Evolutionary conservation across 1,284 basidiomycete species (phyloP).

Genomic region (Ustilago shanxiensis): DNA sequence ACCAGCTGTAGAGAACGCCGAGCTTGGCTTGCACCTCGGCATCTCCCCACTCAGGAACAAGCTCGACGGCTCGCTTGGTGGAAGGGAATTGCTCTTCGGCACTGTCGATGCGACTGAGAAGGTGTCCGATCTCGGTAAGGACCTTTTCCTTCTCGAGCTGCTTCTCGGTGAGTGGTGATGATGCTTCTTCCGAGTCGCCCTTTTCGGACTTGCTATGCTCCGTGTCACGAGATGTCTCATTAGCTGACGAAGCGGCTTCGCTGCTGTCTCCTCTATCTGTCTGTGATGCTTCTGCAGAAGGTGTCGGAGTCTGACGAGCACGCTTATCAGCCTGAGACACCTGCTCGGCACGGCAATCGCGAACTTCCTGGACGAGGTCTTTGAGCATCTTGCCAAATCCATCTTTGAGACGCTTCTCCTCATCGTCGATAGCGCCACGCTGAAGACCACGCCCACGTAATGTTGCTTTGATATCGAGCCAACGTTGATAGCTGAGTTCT

Average conservation of each 20-base stretch:
- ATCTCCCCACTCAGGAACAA: conserved; percentile 63
- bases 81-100: conserved; percentile 67
- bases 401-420: conserved; percentile 84
- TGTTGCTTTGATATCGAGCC: conserved; percentile 90
- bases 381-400: conserved; percentile 84
- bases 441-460: conserved; percentile 75
- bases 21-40: conserved; percentile 61
- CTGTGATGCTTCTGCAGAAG: conserved; percentile 70
- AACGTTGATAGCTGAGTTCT: conserved; percentile 74
- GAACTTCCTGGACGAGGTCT: conserved; percentile 84
- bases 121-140: conserved; percentile 48
- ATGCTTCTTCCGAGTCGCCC: conserved; percentile 14
- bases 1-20: conserved; percentile 66
- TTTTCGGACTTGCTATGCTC: conserved; percentile 21
- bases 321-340: conserved; percentile 64
- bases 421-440: conserved; percentile 80
- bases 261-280: background rate
- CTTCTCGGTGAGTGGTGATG: conserved; percentile 19
- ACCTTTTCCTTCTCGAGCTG: conserved; percentile 51
- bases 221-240: conserved; percentile 7
- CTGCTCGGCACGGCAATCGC: conserved; percentile 76
- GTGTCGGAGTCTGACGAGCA: background rate
- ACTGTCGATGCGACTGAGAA: conserved; percentile 61
- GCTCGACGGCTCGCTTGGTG: conserved; percentile 55
- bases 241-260: conserved; percentile 8